Percentiles rank a stretch among this genome's conserved stretches.
phyloP scores from a whole-genome alignment of 1,284 basidiomycete species.

The Ceratobasidium sp. region DNA sequence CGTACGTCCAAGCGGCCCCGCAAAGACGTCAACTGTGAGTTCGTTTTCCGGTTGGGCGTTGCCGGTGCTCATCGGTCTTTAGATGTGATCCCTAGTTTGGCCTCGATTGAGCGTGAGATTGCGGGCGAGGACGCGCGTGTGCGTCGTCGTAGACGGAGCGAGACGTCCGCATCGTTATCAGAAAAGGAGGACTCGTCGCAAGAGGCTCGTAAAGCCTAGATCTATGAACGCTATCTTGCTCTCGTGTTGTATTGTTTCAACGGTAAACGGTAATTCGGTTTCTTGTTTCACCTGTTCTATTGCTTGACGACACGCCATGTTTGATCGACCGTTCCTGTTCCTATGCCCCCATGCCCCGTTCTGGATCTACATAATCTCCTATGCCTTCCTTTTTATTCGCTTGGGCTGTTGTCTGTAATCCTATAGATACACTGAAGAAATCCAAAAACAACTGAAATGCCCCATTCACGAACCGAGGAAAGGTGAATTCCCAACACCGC shows the following conservation, averaged over 20 bases:
- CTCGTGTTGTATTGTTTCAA: no score
- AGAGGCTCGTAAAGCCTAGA: no score
- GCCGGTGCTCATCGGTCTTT: no score
- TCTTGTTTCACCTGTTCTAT: no score
- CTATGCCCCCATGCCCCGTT: background rate
- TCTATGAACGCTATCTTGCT: no score
- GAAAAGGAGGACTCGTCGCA: background rate
- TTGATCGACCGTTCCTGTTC: no score
- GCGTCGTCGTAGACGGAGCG: background rate
- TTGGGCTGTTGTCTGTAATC: background rate
- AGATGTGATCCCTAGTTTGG: conserved; percentile 22
- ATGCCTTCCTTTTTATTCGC: background rate
- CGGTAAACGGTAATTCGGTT: no score
- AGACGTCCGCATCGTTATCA: background rate
- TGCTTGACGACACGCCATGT: no score
- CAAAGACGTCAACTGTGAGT: conserved; percentile 33
- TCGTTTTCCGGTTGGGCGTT: no score
- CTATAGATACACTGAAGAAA: background rate
- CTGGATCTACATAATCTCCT: background rate
- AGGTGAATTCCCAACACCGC: no score
- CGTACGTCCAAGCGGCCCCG: conserved; percentile 19
- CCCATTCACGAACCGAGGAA: no score
- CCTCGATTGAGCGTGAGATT: conserved; percentile 30
- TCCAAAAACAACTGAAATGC: background rate
- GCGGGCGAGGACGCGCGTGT: background rate